Evolutionary conservation across 768 basidiomycete genomes (phyloP).

Genomic region (Suillus brevipes): DNA sequence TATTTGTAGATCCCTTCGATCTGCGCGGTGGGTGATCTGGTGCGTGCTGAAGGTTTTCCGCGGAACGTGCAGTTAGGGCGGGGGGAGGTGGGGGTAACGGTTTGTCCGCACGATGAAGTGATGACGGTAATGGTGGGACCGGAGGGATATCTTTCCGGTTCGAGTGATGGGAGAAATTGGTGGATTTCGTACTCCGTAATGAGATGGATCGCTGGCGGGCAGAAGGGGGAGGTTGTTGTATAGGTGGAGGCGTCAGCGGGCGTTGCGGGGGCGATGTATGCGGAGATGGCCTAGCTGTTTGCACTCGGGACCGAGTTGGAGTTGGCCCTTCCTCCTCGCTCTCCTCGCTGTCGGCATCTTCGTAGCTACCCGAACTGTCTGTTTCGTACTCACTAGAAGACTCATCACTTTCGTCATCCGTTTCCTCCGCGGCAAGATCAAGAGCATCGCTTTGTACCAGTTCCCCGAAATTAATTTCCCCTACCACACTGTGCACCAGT

Average conservation of each 20-base stretch:
- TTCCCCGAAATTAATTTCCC: constrained; percentile 80
- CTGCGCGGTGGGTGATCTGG: constrained; percentile 26
- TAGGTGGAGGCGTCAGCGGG: constrained; percentile 3
- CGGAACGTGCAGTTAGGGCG: constrained; percentile 11
- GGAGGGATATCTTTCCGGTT: constrained; percentile 37
- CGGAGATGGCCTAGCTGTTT: constrained; percentile 4
- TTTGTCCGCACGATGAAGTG: constrained; percentile 36
- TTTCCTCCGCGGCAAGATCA: constrained; percentile 78
- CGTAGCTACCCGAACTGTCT: constrained; percentile 17
- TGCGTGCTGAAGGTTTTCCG: constrained; percentile 18
- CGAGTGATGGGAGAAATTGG: constrained; percentile 31
- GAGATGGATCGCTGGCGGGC: constrained; percentile 41
- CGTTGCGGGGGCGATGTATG: constrained; percentile 3
- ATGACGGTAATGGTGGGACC: constrained; percentile 43
- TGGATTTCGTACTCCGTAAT: constrained; percentile 47
- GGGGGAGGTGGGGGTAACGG: constrained; percentile 41
- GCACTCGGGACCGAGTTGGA: background rate
- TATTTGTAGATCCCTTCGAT: constrained; percentile 45
- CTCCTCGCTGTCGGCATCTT: constrained; percentile 15
- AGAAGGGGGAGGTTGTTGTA: constrained; percentile 9
- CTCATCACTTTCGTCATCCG: constrained; percentile 42
- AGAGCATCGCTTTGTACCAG: constrained; percentile 75
- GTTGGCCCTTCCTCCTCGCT: constrained; percentile 7
- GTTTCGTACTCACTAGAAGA: constrained; percentile 42
- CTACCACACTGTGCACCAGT: constrained; percentile 78